These are phyloP conservation scores for Porphyra umbilicalis DNA, from an alignment of 31 red algal genomes.

Conservation along the genomic window DNA sequence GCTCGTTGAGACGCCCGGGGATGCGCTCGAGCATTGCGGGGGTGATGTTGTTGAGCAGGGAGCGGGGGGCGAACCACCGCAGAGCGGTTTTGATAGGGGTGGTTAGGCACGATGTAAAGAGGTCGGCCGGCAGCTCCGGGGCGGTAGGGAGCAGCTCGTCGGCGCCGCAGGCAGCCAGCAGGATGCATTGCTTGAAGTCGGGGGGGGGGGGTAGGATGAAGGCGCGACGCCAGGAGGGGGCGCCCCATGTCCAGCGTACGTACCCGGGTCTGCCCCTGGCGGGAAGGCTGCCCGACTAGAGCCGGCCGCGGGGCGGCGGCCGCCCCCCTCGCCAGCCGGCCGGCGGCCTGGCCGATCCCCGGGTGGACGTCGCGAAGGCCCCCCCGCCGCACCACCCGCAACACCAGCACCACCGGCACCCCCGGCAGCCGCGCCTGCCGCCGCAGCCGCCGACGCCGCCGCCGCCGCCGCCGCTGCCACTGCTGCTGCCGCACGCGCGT, in stretches of 20 bases:
- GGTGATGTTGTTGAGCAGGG: constrained; percentile 44
- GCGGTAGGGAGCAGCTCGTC: constrained; percentile 62
- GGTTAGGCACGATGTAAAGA: constrained; percentile 94
- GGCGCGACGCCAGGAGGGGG: not conserved
- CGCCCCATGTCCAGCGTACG: not conserved
- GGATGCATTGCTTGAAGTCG: constrained; percentile 55
- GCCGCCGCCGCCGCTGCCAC: not conserved
- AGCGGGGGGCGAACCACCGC: constrained; percentile 69
- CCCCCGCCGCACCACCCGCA: too few species aligned
- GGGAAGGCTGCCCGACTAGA: not conserved
- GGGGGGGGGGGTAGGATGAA: not conserved
- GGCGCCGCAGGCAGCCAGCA: constrained; percentile 65
- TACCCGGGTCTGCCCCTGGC: not conserved
- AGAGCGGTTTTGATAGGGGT: constrained; percentile 93
- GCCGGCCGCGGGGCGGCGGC: not conserved
- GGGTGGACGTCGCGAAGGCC: not conserved
- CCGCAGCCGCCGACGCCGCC: constrained; percentile 3
- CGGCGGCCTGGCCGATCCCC: not conserved
- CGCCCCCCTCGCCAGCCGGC: not conserved
- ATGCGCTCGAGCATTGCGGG: constrained; percentile 80
- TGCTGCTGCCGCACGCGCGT: not conserved
- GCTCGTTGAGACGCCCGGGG: constrained; percentile 64
- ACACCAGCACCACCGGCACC: not conserved
- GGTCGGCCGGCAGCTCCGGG: constrained; percentile 79
- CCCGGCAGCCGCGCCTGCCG: not conserved